These are phyloP conservation scores for Megacollybia marginata DNA, from an alignment of 768 basidiomycete species.

Conservation along the genomic window DNA sequence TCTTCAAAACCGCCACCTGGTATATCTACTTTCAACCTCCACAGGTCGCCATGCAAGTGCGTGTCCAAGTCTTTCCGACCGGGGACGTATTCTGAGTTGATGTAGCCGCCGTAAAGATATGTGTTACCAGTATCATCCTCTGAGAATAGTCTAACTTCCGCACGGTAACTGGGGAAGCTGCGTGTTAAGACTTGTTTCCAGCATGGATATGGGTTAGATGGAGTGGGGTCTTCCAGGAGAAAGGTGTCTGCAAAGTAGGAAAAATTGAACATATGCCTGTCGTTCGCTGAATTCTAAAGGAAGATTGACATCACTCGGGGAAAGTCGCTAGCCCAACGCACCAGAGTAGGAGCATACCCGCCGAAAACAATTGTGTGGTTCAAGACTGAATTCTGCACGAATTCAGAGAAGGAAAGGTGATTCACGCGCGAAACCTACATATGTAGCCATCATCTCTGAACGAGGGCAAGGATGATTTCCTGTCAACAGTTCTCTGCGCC, in stretches of 20 bases:
- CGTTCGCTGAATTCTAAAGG: neutral
- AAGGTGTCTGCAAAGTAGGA: conserved; percentile 36
- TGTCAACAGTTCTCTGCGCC: conserved; percentile 23
- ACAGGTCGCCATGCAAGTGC: conserved; percentile 28
- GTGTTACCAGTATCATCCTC: conserved; percentile 18
- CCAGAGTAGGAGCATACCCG: conserved; percentile 21
- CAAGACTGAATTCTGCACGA: conserved; percentile 21
- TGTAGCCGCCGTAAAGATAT: conserved; percentile 30
- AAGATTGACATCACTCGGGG: neutral
- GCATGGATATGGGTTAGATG: conserved; percentile 8
- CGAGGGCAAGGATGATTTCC: conserved; percentile 27
- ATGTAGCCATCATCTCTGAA: conserved; percentile 22
- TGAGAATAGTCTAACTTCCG: conserved; percentile 21
- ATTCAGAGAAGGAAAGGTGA: neutral
- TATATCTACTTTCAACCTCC: conserved; percentile 27
- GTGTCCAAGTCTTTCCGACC: conserved; percentile 18
- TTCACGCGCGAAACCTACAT: conserved; percentile 14
- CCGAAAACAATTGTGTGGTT: conserved; percentile 30
- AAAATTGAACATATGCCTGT: conserved; percentile 15
- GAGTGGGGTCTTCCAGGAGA: conserved; percentile 16
- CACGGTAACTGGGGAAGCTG: conserved; percentile 35
- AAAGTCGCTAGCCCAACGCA: neutral
- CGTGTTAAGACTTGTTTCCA: conserved; percentile 33
- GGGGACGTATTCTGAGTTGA: conserved; percentile 29
- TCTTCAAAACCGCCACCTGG: conserved; percentile 27